These are phyloP conservation scores for Colletotrichum gloeosporioides DNA, from an alignment of 2,329 filamentous ascomycete genomes.

Conservation along the genomic window DNA sequence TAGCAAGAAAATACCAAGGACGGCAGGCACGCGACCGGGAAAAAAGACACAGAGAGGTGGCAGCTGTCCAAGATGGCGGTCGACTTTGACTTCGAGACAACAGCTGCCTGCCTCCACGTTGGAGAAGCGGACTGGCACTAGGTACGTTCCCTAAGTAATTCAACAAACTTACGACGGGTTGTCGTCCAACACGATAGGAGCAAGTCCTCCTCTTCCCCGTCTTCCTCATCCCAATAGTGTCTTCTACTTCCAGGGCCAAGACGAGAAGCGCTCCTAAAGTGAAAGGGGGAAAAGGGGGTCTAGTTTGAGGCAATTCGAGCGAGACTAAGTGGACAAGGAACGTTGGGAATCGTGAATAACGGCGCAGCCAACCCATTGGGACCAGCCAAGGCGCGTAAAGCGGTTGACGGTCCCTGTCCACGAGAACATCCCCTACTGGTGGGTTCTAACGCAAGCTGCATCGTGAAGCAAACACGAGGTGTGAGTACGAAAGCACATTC, in stretches of 20 bases:
- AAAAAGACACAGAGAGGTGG: background rate
- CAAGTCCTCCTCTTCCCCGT: background rate
- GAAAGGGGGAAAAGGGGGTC: background rate
- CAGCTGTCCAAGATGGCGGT: background rate
- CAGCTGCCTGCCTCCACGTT: background rate
- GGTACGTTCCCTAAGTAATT: background rate
- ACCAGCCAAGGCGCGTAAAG: background rate
- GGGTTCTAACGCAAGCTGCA: background rate
- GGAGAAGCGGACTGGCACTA: background rate
- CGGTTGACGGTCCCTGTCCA: background rate
- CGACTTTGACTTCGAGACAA: background rate
- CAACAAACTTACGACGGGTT: background rate
- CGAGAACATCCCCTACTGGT: background rate
- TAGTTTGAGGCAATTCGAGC: background rate
- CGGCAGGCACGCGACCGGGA: background rate
- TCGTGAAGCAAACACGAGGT: background rate
- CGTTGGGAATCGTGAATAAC: background rate
- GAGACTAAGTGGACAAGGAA: background rate
- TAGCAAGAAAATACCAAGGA: background rate
- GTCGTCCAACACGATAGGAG: background rate
- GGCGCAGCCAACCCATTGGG: background rate
- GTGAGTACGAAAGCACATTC: background rate
- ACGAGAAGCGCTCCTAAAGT: background rate
- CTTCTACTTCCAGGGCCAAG: background rate
- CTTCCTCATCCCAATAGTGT: background rate